Evolutionary conservation across 106 monocot genomes (phyloP), one percentile per base, ranked within the genome.

Genomic region (Dendrobium catenatum): DNA sequence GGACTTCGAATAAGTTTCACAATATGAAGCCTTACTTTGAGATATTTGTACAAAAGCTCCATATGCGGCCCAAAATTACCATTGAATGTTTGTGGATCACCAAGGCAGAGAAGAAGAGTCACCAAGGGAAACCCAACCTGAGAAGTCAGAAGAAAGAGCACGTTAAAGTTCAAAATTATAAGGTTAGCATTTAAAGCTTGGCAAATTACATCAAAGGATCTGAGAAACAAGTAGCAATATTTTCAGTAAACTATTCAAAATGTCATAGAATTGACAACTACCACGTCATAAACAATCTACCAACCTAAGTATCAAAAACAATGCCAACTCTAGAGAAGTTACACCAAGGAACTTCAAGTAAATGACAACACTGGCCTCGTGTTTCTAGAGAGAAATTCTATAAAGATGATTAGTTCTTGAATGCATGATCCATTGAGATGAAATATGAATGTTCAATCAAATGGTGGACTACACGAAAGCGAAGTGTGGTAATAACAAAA

Each of bases 121-220:
- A 93, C 95, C 80, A 99, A 80, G 15, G 99, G 99, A 77, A 89
- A 95, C 20, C 99, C 99, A 87, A 93, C 99, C 99, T 92, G 81
- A 29, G 77, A 67, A 54, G 59, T 11, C 47, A 76, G 9, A 76
- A 44, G n/a, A 44, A 76, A 42, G 13, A 76, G 10, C 2, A 49
- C 27, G 26, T 48, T 27, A 43, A 74, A 74, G 72, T 74, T 43
- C 41, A 74, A 41, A 40, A 44, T 19, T 74, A 11, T 20, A 7
- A 74, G 7, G 37, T 33, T 31, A 70, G 37, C 11, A 27, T 70
- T 31, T 33, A 74, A 43, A 44, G 37, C 33, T 70, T 22, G 15
- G 4, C 40, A 76, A 27, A 76, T 49, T 51, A 27, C 27, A 9
- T 49, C 48, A 13, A 76, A 76, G 49, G 2, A 49, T 26, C 74